Evolutionary conservation across 352 stramenopile species (phyloP), one percentile per base, ranked within the genome.

Genomic region (Phytophthora podocarpi): DNA sequence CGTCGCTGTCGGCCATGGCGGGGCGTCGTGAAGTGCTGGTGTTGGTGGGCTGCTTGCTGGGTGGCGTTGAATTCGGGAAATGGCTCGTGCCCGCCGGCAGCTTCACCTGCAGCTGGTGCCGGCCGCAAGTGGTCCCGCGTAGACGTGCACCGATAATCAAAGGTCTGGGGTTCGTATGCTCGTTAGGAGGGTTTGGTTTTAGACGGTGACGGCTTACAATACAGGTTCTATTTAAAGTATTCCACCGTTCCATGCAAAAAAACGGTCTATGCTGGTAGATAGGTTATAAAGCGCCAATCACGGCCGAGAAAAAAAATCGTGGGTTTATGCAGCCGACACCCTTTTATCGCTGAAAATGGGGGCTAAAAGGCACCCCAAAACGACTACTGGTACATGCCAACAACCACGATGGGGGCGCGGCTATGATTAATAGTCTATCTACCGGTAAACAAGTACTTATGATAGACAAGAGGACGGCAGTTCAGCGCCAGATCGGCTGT

Each of bases 1-100:
- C 43, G 40, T 67, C 51, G 37, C 45, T 59, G 31, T 72, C 57
- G 37, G 50, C 58, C 67, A 76, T 75, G 21, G 39, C 24, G 27
- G 7, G 20, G 41, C 1, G 48, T 53, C 15, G 16, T 40, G 20
- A 16, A 35, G 6, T n/a, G n/a, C 12, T 27, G 34, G 16, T 24
- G 42, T 21, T 24, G 31, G n/a, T n/a, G n/a, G n/a, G n/a, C n/a
- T n/a, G n/a, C n/a, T 53, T 68, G 50, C 21, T 59, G 35, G 24
- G 41, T 67, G 12, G 6, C 10, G 57, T 46, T 57, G 41, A 67
- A 72, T 51, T 68, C 28, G 35, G 46, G n/a, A 51, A 72, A 72
- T 72, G 63, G 30, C 40, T 42, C 49, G 39, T 37, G 30, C 20
- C 10, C 28, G 8, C 30, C 9, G 26, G 24, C 27, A 20, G 45